These are phyloP conservation scores for Fomitopsis betulina DNA, from an alignment of 1,284 basidiomycete genomes.

Conservation along the genomic window DNA sequence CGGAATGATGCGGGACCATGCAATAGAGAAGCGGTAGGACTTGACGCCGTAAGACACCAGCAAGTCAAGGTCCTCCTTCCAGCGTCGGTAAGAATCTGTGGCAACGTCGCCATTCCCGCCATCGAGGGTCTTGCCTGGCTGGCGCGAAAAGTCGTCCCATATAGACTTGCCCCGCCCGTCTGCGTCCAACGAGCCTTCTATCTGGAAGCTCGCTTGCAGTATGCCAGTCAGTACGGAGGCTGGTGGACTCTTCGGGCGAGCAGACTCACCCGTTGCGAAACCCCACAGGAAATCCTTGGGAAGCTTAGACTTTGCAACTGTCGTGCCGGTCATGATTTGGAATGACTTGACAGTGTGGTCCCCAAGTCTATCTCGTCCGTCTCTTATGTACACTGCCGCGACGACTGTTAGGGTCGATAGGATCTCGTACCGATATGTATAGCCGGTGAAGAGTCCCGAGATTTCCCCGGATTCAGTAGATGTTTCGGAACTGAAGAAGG, in stretches of 20 bases:
- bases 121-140: conserved; percentile 63
- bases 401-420: conserved; percentile 20
- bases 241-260: neutral
- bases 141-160: conserved; percentile 71
- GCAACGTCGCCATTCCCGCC: conserved; percentile 64
- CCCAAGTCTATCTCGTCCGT: neutral
- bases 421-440: conserved; percentile 27
- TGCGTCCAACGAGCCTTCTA: conserved; percentile 57
- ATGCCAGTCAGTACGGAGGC: conserved; percentile 7
- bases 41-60: conserved; percentile 40
- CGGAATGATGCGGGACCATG: conserved; percentile 74
- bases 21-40: conserved; percentile 55
- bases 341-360: neutral
- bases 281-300: conserved; percentile 66
- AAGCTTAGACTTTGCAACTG: conserved; percentile 24
- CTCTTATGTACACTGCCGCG: conserved; percentile 5
- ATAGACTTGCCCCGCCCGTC: conserved; percentile 62
- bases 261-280: conserved; percentile 56
- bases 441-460: conserved; percentile 28
- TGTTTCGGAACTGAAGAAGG: conserved; percentile 3
- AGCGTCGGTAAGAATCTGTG: conserved; percentile 66
- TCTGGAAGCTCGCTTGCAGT: conserved; percentile 54
- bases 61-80: conserved; percentile 65
- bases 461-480: conserved; percentile 23
- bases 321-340: conserved; percentile 19